A percentile compares a stretch with the other conserved stretches of the same genome.
These are phyloP conservation scores for Fistulina hepatica DNA, from an alignment of 1,284 basidiomycete genomes.

Conservation along the genomic window DNA sequence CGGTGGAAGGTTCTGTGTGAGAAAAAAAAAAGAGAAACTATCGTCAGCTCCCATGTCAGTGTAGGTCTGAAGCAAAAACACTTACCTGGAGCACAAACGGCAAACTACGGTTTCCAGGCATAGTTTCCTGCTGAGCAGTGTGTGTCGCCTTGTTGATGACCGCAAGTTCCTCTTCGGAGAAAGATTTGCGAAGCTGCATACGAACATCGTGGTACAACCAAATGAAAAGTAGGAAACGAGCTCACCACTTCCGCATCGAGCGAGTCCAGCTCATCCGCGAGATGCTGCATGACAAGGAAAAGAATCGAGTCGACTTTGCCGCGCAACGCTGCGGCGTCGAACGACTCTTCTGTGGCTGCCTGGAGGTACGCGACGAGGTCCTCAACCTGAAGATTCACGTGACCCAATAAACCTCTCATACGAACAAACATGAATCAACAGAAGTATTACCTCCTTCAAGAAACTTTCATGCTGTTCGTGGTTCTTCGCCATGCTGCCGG, in stretches of 20 bases:
- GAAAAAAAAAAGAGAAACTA: neutral
- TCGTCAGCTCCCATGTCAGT: neutral
- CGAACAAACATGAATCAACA: neutral
- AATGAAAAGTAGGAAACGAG: neutral
- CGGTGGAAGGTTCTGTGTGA: constrained; percentile 12
- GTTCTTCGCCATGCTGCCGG: constrained; percentile 13
- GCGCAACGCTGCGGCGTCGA: constrained; percentile 10
- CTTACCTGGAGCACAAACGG: constrained; percentile 11
- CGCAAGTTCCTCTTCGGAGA: constrained; percentile 13
- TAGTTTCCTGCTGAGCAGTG: constrained; percentile 10
- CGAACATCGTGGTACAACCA: neutral
- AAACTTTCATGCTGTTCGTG: constrained; percentile 14
- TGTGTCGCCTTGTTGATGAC: constrained; percentile 11
- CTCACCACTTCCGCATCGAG: constrained; percentile 8
- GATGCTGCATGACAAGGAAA: constrained; percentile 15
- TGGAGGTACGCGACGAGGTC: constrained; percentile 12
- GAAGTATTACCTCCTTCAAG: constrained; percentile 11
- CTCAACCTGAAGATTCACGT: constrained; percentile 6
- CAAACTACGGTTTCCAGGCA: constrained; percentile 10
- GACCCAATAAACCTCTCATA: neutral
- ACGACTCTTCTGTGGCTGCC: constrained; percentile 6
- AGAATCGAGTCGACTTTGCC: constrained; percentile 13
- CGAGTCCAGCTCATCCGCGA: constrained; percentile 15
- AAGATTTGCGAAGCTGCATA: constrained; percentile 10
- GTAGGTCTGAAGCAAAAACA: neutral